Evolutionary conservation across 371 early-diverging fungal genomes (phyloP), one percentile per base, ranked within the genome.

Genomic region (Nosema granulosis): DNA sequence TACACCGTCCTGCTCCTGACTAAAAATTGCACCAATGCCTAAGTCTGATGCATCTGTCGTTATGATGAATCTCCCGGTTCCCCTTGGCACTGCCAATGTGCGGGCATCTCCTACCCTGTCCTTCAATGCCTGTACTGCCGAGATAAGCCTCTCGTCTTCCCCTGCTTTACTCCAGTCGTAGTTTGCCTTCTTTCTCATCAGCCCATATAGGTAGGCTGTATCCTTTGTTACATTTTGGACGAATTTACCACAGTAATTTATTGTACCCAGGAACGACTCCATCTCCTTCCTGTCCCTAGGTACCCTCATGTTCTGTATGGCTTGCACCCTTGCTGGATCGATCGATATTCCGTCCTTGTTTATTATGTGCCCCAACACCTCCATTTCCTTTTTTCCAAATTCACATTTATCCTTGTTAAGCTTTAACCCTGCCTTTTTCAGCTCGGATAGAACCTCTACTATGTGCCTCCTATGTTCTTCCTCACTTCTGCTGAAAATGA

Each of bases 21-120:
- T 73, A 18, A 72, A 37, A 13, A 59, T 35, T 1, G 50, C 13
- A 11, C 61, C 61, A 24, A 24, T 29, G n/a, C 37, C 11, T 1
- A n/a, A 6, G n/a, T 63, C 32, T 3, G 31, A 38, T 0, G 61
- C 82, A 26, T 54, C 82, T 37, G 20, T 56, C 26, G 3, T 35
- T 34, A 22, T 11, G 31, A 56, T n/a, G 11, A 58, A 72, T 38
- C 43, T 38, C n/a, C 70, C 43, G 34, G 0, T 22, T 32, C n/a
- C 38, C 11, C 20, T 52, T 0, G 28, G 68, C 13, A 63, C 20
- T 22, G 63, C 32, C 63, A 63, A 43, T n/a, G n/a, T n/a, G n/a
- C n/a, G n/a, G n/a, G n/a, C n/a, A n/a, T n/a, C n/a, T n/a, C n/a
- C n/a, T n/a, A n/a, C n/a, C n/a, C n/a, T n/a, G n/a, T n/a, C n/a